phyloP scores from a whole-genome alignment of 2,329 filamentous ascomycete genomes.

The Cladosporium colombiae region DNA sequence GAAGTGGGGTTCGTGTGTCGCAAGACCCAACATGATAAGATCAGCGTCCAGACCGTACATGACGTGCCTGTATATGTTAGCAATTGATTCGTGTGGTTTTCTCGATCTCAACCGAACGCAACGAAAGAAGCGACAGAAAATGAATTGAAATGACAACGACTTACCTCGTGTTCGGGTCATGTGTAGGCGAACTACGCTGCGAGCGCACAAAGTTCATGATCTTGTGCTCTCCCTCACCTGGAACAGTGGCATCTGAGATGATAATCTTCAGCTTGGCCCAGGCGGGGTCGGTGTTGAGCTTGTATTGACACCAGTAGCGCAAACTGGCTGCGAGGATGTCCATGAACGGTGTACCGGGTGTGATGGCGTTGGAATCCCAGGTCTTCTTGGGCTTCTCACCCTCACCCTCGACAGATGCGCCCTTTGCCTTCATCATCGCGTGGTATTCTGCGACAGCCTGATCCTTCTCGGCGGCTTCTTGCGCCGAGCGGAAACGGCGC shows the following conservation, averaged over 20 bases:
- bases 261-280: slow-evolving; percentile 98
- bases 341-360: slow-evolving; percentile 98
- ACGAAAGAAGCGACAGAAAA: slow-evolving; percentile 14
- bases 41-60: slow-evolving; percentile 98
- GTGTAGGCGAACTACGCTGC: slow-evolving; percentile 83
- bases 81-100: background rate
- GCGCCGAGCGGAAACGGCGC: slow-evolving; percentile 88
- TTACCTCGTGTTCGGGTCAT: slow-evolving; percentile 79
- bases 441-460: slow-evolving; percentile 85
- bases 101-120: background rate
- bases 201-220: slow-evolving; percentile 98
- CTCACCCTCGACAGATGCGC: slow-evolving; percentile 38
- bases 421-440: slow-evolving; percentile 75
- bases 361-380: slow-evolving; percentile 88
- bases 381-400: slow-evolving; percentile 73
- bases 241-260: slow-evolving; percentile 96
- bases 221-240: slow-evolving; percentile 97
- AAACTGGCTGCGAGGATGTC: slow-evolving; percentile 86
- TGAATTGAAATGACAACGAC: slow-evolving; percentile 12
- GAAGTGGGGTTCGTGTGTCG: slow-evolving; percentile 96
- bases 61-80: slow-evolving; percentile 66
- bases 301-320: slow-evolving; percentile 96
- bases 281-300: slow-evolving; percentile 91
- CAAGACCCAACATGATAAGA: slow-evolving; percentile 96
- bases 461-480: slow-evolving; percentile 92